Conservation (phyloP, 2,329 filamentous ascomycete genomes). For the Plectosphaerella plurivora region DNA sequence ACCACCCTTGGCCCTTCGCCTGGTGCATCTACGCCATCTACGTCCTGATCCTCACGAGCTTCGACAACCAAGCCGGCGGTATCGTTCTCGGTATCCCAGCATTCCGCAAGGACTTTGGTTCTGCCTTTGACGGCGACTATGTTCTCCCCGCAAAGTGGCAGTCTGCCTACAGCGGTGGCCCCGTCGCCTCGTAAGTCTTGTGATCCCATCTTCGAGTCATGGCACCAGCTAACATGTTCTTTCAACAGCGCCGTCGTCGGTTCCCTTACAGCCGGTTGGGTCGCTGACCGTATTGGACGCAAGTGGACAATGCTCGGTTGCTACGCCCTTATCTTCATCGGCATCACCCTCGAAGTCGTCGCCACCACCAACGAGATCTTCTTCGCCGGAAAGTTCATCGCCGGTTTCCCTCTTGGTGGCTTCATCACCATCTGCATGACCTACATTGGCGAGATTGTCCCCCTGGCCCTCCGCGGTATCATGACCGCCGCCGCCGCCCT, state of each 20-base stretch:
- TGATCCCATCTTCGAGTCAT: neutral
- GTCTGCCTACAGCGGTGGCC: slow-evolving; percentile 35
- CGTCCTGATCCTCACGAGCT: slow-evolving; percentile 31
- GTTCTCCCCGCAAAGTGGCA: slow-evolving; percentile 39
- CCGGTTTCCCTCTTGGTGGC: slow-evolving; percentile 29
- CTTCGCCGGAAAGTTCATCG: slow-evolving; percentile 36
- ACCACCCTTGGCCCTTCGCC: slow-evolving; percentile 16
- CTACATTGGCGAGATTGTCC: slow-evolving; percentile 25
- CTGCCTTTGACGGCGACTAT: slow-evolving; percentile 26
- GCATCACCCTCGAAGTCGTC: slow-evolving; percentile 29
- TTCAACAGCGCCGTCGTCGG: slow-evolving; percentile 9
- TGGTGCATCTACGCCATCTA: slow-evolving; percentile 36
- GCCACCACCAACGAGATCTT: slow-evolving; percentile 26
- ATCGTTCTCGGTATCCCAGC: slow-evolving; percentile 35
- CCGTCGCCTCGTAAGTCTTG: slow-evolving; percentile 28
- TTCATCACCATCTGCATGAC: slow-evolving; percentile 20
- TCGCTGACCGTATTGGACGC: slow-evolving; percentile 8
- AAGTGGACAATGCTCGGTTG: slow-evolving; percentile 22
- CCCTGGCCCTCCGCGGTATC: slow-evolving; percentile 21
- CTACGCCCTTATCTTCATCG: slow-evolving; percentile 28
- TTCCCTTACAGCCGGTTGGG: slow-evolving; percentile 7
- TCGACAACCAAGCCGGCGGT: slow-evolving; percentile 36
- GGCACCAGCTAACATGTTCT: slow-evolving; percentile 7
- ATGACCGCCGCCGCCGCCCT: slow-evolving; percentile 22
- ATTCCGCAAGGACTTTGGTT: slow-evolving; percentile 40